phyloP scores from a whole-genome alignment of 1,284 basidiomycete genomes.

The Macrocystidia cucumis region DNA sequence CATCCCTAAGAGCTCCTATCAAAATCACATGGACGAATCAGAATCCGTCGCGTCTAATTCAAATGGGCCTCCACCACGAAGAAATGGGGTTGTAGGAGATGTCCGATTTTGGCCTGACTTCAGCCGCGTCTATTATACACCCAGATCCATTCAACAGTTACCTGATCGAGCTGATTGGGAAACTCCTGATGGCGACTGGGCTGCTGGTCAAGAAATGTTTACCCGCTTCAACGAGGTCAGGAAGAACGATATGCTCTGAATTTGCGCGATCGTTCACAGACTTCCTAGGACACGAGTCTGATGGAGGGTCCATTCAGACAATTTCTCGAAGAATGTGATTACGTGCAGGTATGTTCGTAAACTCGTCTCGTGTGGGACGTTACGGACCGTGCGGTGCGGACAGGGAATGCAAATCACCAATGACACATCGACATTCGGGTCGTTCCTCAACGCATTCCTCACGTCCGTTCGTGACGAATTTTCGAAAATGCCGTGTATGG shows the following conservation, averaged over 20 bases:
- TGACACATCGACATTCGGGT: constrained; percentile 56
- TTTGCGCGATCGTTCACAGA: too few species aligned
- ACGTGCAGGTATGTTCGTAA: constrained; percentile 46
- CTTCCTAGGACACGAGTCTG: constrained; percentile 39
- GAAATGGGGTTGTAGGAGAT: constrained; percentile 14
- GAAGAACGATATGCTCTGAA: constrained; percentile 1
- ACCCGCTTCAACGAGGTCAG: constrained; percentile 45
- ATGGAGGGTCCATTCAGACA: constrained; percentile 61
- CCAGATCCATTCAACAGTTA: constrained; percentile 55
- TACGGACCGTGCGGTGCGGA: constrained; percentile 5
- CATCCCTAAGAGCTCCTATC: constrained; percentile 49
- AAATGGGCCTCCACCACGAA: constrained; percentile 7
- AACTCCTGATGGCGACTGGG: constrained; percentile 48
- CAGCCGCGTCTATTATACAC: constrained; percentile 59
- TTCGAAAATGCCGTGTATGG: constrained; percentile 45
- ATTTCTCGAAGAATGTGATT: constrained; percentile 69
- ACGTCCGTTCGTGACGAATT: constrained; percentile 57
- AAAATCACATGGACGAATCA: constrained; percentile 34
- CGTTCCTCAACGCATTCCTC: constrained; percentile 52
- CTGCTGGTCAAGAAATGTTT: constrained; percentile 42
- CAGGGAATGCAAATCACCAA: constrained; percentile 65
- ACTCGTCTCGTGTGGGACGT: constrained; percentile 1
- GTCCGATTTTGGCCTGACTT: constrained; percentile 77
- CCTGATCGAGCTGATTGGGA: constrained; percentile 52
- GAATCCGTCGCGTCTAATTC: constrained; percentile 10